phyloP scores from a whole-genome alignment of 1,284 basidiomycete species.

The Anthracocystis setariae region DNA sequence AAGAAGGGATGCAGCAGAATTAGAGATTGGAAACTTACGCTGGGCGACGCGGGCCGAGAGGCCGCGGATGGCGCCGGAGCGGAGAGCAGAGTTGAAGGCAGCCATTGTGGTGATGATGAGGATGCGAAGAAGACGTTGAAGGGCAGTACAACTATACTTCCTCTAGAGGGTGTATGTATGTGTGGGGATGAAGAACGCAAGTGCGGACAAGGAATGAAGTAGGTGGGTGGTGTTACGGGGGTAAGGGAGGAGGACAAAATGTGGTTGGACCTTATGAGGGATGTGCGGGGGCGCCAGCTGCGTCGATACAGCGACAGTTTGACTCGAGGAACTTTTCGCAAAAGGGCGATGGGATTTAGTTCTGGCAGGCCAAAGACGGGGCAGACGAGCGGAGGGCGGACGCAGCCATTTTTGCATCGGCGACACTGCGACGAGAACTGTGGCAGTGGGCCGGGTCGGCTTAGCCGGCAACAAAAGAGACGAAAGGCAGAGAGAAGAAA shows the following conservation, averaged over 20 bases:
- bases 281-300: constrained; percentile 1
- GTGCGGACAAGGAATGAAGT: constrained; percentile 4
- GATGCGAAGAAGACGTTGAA: constrained; percentile 1
- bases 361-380: not conserved
- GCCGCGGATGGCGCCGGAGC: constrained; percentile 48
- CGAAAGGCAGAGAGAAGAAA: too few species aligned
- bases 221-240: not conserved
- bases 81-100: constrained; percentile 46
- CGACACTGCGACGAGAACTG: constrained; percentile 1
- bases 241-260: not conserved
- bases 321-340: not conserved
- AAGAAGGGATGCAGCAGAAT: too few species aligned
- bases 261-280: constrained; percentile 23
- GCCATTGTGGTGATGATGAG: constrained; percentile 25
- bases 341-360: not conserved
- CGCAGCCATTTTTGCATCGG: not conserved
- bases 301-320: constrained; percentile 27
- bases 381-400: not conserved
- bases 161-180: constrained; percentile 21
- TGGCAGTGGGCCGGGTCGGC: constrained; percentile 13
- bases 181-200: constrained; percentile 12
- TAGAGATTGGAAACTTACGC: constrained; percentile 28
- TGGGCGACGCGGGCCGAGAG: constrained; percentile 47
- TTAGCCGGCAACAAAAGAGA: constrained; percentile 16
- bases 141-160: too few species aligned